Base-by-base conservation (phyloP, 306 rosid species). In the Purshia tridentata region DNA sequence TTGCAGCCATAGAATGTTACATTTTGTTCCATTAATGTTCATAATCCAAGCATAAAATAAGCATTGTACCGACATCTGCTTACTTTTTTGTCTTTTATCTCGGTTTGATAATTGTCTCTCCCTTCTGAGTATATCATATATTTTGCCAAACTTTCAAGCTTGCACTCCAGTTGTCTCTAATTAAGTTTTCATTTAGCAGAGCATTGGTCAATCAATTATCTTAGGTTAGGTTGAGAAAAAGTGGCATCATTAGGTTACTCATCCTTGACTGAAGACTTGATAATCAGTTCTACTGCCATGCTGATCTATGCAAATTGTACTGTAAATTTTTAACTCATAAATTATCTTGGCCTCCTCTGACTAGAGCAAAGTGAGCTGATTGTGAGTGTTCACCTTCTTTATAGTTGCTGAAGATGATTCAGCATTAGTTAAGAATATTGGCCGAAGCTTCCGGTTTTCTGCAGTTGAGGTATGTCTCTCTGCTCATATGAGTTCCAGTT, bases 371-470 rank as follows among this genome's bases (percentile, higher is more conserved):
- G 69, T 52, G 6, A 77, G 62, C 54, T 80, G 76, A 69, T 61
- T 61, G 55, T 65, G 5, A 37, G 4, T 47, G 56, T 51, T 62
- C 23, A 5, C n/a, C 59, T 19, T 45, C 76, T 83, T 80, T 79
- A 60, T 86, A 94, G 98, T 78, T 83, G 96, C 89, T 14, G 99
- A 94, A 78, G 98, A 94, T 54, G 99, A 94, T 83, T 83, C 78
- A 15, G 72, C 85, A 23, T 70, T 94, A 64, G 96, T 90, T 63
- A 91, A 90, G 75, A 88, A 83, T 84, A 88, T 91, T 40, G 96
- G 97, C 42, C 91, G 87, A 81, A 94, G 93, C 81, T 94, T 94
- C 62, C 91, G 98, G 78, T 94, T 89, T 83, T 86, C 99, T 54
- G 89, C 95, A 2, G 75, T 91, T 8, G 81, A 91, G 96, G 98